These are phyloP conservation scores for Leptodermis oblonga DNA, from an alignment of 257 asterid genomes.

Conservation along the genomic window DNA sequence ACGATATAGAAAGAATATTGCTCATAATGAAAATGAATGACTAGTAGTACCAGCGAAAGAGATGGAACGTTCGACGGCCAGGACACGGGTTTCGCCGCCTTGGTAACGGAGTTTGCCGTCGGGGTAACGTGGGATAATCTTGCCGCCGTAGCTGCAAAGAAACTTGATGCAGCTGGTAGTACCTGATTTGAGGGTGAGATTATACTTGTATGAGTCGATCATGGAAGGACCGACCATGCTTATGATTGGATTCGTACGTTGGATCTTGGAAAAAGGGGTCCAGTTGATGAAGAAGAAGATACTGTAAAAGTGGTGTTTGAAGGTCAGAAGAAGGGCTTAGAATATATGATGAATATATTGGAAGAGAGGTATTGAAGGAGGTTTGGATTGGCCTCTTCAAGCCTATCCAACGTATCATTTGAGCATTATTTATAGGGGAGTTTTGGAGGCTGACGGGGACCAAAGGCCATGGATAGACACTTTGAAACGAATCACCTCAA, in stretches of 20 bases:
- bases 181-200: slow-evolving; percentile 24
- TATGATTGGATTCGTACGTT: too few relatives aligned
- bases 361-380: slow-evolving; percentile 16
- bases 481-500: not conserved
- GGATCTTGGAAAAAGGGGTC: slow-evolving; percentile 13
- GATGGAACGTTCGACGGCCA: slow-evolving; percentile 56
- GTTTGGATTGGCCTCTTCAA: slow-evolving; percentile 50
- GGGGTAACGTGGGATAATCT: slow-evolving; percentile 74
- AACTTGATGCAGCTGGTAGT: slow-evolving; percentile 41
- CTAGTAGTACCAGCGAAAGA: slow-evolving; percentile 76
- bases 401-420: slow-evolving; percentile 39
- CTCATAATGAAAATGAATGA: not conserved
- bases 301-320: not conserved
- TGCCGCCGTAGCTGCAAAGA: slow-evolving; percentile 87
- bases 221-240: slow-evolving; percentile 49
- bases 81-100: slow-evolving; percentile 88
- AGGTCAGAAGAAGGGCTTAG: not conserved
- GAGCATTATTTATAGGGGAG: slow-evolving; percentile 47
- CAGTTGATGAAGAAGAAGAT: slow-evolving; percentile 6
- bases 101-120: slow-evolving; percentile 91
- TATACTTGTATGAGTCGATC: slow-evolving; percentile 4
- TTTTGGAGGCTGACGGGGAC: slow-evolving; percentile 11
- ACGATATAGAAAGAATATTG: not conserved
- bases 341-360: too few relatives aligned
- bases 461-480: slow-evolving; percentile 4